Evolutionary conservation across 2,329 filamentous ascomycete species (phyloP), one percentile per base, ranked within the genome.

Genomic region (Penicillium sp.): DNA sequence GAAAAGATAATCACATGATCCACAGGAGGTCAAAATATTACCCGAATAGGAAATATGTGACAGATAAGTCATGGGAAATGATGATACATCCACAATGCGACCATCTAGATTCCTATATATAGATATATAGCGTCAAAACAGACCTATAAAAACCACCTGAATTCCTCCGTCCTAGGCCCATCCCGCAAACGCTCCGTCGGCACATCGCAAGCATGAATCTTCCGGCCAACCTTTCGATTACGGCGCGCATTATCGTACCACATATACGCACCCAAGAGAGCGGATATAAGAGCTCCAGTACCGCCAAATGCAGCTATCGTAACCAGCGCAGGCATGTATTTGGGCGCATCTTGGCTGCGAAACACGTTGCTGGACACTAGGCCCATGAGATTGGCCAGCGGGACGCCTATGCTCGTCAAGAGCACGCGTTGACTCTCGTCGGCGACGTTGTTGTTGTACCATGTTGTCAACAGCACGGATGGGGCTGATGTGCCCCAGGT

Each of bases 391-490:
- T 92, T 92, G 3, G 88, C 89, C 9, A 90, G 69, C 0, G 89
- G 88, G 0, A 92, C 88, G 23, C 85, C 87, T 18, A 91, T 81
- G 26, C 83, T 86, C 0, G 88, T 91, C 14, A 91, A 76, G 0
- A 86, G 79, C 5, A 90, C 79, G 47, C 89, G 85, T 38, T 85
- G 83, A 57, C 86, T 86, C 71, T 92, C 89, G 64, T 92, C 82
- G 1, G 88, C 88, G 56, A 91, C 82, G 68, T 93, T 93, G 77
- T 92, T 92, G 74, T 90, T 92, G 74, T 91, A 91, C 86, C 85
- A 87, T 56, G 83, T 77, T 62, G 84, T 75, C 8, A 73, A 76
- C 12, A 92, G 77, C 8, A 91, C 88, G 0, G 84, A 88, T 0
- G 89, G 88, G 0, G 88, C 88, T 1, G 84, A 86, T 0, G 87